Evolutionary conservation across 2,329 filamentous ascomycete genomes (phyloP), one percentile per base, ranked within the genome.

Genomic region (Aureobasidium sp.): DNA sequence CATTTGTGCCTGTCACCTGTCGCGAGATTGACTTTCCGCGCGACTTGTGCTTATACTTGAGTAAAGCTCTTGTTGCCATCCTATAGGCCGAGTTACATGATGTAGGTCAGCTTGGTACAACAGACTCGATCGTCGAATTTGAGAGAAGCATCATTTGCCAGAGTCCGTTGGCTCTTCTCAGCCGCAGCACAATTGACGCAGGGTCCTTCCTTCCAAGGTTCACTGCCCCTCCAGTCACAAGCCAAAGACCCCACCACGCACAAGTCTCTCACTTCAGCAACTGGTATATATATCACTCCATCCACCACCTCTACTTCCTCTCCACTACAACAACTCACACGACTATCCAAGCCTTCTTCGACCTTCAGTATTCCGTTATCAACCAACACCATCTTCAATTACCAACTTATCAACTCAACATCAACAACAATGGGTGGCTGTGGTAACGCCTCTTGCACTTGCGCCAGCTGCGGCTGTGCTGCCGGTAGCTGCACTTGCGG

Each of bases 361-460:
- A 44, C 11, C 17, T 25, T 2, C 27, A 56, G 15, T 17, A 27
- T 45, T 47, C 20, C 4, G 6, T 22, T 39, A 45, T 27, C 39
- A 22, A 44, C 5, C 3, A 25, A 12, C 20, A 44, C 55, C 20
- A 20, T 34, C n/a, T 34, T 11, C 20, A 25, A 47, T n/a, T 22
- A 62, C 39, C 47, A 45, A 53, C n/a, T 37, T 22, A 25, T 41
- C 47, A 48, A 47, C 36, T 41, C 47, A 44, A 61, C 25, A 61
- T 51, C 44, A 61, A 41, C 39, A 44, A 61, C 15, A 36, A 53
- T 53, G 41, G 59, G 59, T 47, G 59, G 59, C 59, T 62, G 59
- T 15, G 59, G 59, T 47, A 62, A 62, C 49, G 22, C 59, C 25
- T 62, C 59, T 55, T 62, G 59, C 41, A 36, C 59, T 47, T 62